phyloP scores from a whole-genome alignment of 805 yeast genomes.

The Ogataea ramenticola region DNA sequence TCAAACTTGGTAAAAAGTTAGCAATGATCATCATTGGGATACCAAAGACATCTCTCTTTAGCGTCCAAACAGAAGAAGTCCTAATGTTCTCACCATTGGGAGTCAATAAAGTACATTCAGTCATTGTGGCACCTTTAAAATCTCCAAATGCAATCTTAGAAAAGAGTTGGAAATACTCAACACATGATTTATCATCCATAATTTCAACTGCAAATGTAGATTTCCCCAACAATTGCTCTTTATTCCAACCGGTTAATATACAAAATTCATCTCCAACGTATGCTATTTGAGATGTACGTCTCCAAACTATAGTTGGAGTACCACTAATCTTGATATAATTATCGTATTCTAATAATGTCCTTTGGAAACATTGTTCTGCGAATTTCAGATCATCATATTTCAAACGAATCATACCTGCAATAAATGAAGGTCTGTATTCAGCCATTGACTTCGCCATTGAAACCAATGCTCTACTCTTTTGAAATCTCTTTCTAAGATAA shows the following conservation, averaged over 20 bases:
- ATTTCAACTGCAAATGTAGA: conserved; percentile 73
- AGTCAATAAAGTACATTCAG: conserved; percentile 73
- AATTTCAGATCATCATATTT: conserved; percentile 89
- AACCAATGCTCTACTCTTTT: conserved; percentile 54
- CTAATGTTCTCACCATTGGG: conserved; percentile 46
- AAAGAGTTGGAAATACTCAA: conserved; percentile 82
- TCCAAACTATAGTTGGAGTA: conserved; percentile 93
- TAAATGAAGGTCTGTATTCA: conserved; percentile 83
- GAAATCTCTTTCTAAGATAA: conserved; percentile 66
- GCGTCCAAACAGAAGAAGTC: conserved; percentile 86
- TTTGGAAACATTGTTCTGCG: conserved; percentile 93
- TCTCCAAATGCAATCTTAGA: conserved; percentile 86
- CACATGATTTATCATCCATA: conserved; percentile 79
- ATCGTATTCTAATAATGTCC: conserved; percentile 84
- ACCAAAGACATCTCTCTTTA: conserved; percentile 92
- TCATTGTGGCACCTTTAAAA: conserved; percentile 82
- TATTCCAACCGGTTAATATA: conserved; percentile 84
- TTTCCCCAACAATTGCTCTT: conserved; percentile 57
- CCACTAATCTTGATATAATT: conserved; percentile 79
- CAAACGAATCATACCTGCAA: conserved; percentile 82
- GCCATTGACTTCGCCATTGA: conserved; percentile 86
- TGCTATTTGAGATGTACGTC: conserved; percentile 92
- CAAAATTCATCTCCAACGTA: conserved; percentile 94
- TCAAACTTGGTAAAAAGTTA: conserved; percentile 75
- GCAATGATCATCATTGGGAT: conserved; percentile 97